These are phyloP conservation scores for Eudorina sp. DNA, from an alignment of 139 green algal species.

Conservation along the genomic window DNA sequence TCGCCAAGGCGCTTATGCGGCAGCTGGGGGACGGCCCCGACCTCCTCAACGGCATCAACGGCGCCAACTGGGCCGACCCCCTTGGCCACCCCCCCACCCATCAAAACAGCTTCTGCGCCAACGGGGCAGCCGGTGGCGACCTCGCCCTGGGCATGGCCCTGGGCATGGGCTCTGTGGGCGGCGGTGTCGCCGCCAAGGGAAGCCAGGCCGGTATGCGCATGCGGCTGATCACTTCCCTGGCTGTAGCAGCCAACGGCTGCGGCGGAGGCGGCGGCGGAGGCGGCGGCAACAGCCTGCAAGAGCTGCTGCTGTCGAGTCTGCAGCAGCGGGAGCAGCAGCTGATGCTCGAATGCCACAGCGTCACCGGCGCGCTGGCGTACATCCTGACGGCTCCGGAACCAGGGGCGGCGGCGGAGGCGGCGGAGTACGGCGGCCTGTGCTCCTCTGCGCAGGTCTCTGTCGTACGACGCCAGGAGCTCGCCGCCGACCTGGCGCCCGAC, in stretches of 20 bases:
- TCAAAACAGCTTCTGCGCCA: background rate
- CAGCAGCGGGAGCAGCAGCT: conserved; percentile 27
- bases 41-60: background rate
- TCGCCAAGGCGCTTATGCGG: background rate
- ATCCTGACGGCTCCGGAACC: background rate
- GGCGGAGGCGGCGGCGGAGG: background rate
- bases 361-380: conserved; percentile 4
- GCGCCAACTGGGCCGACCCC: background rate
- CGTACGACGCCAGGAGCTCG: background rate
- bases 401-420: background rate
- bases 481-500: background rate
- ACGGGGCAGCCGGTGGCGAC: too few relatives aligned
- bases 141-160: too few relatives aligned
- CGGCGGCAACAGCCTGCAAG: background rate
- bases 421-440: background rate
- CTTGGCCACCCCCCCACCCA: background rate
- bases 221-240: background rate
- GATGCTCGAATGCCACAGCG: background rate
- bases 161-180: background rate
- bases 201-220: background rate
- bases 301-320: background rate
- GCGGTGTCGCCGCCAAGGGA: background rate
- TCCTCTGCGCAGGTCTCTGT: background rate
- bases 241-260: background rate
- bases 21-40: conserved; percentile 7